phyloP scores from a whole-genome alignment of 2,329 filamentous ascomycete species.

The Neofusicoccum sp. region DNA sequence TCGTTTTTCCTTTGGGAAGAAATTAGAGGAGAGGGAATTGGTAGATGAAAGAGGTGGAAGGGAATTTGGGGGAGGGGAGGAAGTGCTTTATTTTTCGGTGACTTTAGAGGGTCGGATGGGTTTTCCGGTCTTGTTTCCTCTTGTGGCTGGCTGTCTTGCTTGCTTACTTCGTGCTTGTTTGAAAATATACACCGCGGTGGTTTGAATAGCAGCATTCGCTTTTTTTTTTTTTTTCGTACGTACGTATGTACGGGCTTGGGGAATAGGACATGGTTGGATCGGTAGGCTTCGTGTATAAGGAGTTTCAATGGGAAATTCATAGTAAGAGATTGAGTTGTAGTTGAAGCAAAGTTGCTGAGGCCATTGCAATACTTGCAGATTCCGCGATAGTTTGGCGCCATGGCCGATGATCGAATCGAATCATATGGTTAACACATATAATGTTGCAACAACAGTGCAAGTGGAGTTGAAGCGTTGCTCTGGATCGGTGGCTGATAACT shows the following conservation, averaged over 20 bases:
- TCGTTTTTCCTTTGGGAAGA: background rate
- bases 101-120: background rate
- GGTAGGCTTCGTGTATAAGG: too few species aligned
- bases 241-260: background rate
- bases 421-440: too few species aligned
- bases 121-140: background rate
- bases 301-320: too few species aligned
- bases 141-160: background rate
- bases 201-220: background rate
- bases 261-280: too few species aligned
- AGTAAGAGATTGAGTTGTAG: too few species aligned
- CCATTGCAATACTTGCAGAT: too few species aligned
- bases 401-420: too few species aligned
- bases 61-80: background rate
- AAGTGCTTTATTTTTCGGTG: background rate
- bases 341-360: too few species aligned
- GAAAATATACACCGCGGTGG: conserved; percentile 7
- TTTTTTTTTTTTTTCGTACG: background rate
- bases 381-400: too few species aligned
- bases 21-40: background rate
- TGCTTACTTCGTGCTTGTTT: background rate
- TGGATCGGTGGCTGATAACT: too few species aligned
- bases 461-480: too few species aligned
- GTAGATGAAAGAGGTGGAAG: background rate
- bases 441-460: too few species aligned